These are phyloP conservation scores for Dactylis glomerata DNA, from an alignment of 176 grass and related monocot genomes.

Conservation along the genomic window DNA sequence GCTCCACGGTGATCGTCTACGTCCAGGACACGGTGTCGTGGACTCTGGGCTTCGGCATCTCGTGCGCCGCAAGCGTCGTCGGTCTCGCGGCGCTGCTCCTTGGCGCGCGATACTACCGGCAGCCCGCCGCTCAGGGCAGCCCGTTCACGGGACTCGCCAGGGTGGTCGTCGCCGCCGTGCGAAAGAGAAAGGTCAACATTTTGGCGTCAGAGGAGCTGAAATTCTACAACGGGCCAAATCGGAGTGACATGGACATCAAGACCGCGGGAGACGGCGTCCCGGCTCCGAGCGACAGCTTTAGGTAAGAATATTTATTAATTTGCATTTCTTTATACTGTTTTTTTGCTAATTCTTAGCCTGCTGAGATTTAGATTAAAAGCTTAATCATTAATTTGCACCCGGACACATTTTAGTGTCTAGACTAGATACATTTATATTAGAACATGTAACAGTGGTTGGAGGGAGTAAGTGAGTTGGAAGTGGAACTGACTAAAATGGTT, in stretches of 20 bases:
- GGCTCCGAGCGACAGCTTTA: slow-evolving; percentile 51
- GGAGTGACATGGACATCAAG: background rate
- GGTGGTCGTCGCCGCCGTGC: slow-evolving; percentile 48
- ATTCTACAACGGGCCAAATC: slow-evolving; percentile 41
- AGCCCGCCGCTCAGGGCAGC: slow-evolving; percentile 41
- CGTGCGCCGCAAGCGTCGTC: slow-evolving; percentile 9
- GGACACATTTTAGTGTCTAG: too few relatives aligned
- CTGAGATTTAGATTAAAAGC: too few relatives aligned
- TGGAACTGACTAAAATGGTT: too few relatives aligned
- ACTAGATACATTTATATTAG: too few relatives aligned
- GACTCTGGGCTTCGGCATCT: slow-evolving; percentile 45
- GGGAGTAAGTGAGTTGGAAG: too few relatives aligned
- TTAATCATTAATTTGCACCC: too few relatives aligned
- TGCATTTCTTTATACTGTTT: background rate
- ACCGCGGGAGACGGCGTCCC: background rate
- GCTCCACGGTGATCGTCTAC: slow-evolving; percentile 57
- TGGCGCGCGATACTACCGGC: slow-evolving; percentile 49
- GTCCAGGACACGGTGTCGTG: slow-evolving; percentile 65
- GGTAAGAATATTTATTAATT: slow-evolving; percentile 20
- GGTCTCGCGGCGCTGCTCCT: slow-evolving; percentile 48
- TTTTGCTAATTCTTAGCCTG: too few relatives aligned
- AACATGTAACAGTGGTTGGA: too few relatives aligned
- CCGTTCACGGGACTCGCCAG: slow-evolving; percentile 60
- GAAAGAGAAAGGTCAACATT: slow-evolving; percentile 41
- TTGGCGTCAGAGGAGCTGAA: background rate